Conservation (phyloP, 2,329 filamentous ascomycete species). For the Diaporthe citri region DNA sequence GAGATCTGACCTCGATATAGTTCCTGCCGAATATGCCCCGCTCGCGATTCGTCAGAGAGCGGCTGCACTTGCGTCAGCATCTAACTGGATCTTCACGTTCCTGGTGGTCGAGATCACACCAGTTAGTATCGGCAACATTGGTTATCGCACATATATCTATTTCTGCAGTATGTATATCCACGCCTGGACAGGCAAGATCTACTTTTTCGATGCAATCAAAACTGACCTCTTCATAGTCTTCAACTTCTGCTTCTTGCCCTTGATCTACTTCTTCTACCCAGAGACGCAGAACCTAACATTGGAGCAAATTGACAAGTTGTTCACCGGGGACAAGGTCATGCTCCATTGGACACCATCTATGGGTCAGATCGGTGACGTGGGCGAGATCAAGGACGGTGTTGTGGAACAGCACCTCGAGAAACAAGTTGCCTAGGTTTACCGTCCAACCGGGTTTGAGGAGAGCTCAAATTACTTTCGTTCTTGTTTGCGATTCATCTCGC, state of each 20-base stretch:
- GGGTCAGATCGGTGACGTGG: conserved; percentile 7
- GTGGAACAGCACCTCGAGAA: conserved; percentile 19
- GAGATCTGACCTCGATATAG: neutral
- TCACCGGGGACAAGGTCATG: conserved; percentile 20
- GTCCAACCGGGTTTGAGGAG: neutral
- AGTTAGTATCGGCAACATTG: conserved; percentile 40
- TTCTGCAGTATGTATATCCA: conserved; percentile 9
- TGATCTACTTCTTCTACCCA: conserved; percentile 49
- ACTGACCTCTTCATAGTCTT: conserved; percentile 40
- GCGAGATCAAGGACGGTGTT: neutral
- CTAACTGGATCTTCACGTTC: conserved; percentile 47
- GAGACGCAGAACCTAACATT: conserved; percentile 48
- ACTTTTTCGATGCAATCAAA: neutral
- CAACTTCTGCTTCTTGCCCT: conserved; percentile 42
- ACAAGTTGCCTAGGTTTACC: neutral
- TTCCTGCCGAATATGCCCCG: conserved; percentile 59
- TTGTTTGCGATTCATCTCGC: neutral
- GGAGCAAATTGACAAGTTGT: conserved; percentile 48
- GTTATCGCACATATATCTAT: conserved; percentile 39
- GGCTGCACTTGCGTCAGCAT: conserved; percentile 53
- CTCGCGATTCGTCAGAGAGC: conserved; percentile 54
- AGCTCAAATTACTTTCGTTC: neutral
- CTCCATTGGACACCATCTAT: conserved; percentile 26
- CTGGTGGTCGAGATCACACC: conserved; percentile 43
- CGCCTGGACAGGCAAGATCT: neutral